These are phyloP conservation scores for Naematelia encephala DNA, from an alignment of 768 basidiomycete genomes.

Conservation along the genomic window DNA sequence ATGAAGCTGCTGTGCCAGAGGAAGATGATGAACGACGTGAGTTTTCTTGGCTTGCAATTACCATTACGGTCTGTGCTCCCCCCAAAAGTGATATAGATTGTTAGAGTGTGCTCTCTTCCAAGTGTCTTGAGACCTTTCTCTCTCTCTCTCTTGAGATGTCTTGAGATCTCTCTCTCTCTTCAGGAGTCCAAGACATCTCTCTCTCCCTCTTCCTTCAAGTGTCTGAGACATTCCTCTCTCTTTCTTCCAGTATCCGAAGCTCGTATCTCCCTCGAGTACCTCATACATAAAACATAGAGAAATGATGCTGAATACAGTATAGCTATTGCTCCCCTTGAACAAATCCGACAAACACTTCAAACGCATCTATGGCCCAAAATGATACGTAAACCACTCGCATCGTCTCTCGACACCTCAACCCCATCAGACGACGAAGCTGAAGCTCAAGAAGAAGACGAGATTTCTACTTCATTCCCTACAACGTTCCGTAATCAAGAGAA, in stretches of 20 bases:
- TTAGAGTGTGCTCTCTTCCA: too few species aligned
- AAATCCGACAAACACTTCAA: conserved; percentile 36
- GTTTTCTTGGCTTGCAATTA: conserved; percentile 7
- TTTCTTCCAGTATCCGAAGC: too few species aligned
- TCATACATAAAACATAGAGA: too few species aligned
- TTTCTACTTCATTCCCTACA: conserved; percentile 13
- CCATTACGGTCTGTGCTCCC: background rate
- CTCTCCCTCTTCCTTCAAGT: too few species aligned
- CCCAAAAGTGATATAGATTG: too few species aligned
- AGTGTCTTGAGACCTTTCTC: too few species aligned
- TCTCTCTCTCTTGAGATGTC: background rate
- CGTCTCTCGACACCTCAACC: background rate
- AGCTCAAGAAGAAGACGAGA: background rate
- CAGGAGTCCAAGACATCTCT: background rate
- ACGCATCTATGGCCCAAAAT: conserved; percentile 46
- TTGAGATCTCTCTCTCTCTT: background rate
- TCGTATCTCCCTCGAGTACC: too few species aligned
- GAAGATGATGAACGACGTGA: conserved; percentile 40
- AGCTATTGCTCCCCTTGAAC: conserved; percentile 31
- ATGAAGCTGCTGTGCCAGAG: conserved; percentile 16
- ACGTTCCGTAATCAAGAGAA: too few species aligned
- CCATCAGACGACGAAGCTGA: background rate
- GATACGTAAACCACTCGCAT: conserved; percentile 28
- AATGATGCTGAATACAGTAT: too few species aligned
- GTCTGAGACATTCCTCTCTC: too few species aligned